Conservation (phyloP, 495 filamentous ascomycete genomes). For the Aspergillus nanangensis region DNA sequence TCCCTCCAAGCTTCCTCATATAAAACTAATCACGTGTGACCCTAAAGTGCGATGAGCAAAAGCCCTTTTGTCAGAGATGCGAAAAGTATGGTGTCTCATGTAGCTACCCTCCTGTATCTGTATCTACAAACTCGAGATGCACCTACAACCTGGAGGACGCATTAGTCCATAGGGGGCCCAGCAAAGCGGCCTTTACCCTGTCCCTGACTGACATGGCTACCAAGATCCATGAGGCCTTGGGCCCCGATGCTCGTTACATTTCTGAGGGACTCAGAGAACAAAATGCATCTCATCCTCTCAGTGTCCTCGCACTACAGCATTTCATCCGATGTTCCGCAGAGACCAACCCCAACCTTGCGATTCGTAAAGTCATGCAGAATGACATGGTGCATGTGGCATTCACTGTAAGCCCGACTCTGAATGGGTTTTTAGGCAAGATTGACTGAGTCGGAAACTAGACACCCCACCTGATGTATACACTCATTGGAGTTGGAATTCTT, state of each 20-base stretch:
- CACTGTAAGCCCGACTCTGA: constrained; percentile 17
- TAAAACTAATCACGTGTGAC: background rate
- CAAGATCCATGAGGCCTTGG: constrained; percentile 10
- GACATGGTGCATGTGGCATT: constrained; percentile 38
- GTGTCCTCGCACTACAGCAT: constrained; percentile 25
- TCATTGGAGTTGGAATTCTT: constrained; percentile 35
- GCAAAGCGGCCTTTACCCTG: constrained; percentile 9
- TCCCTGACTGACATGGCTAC: constrained; percentile 14
- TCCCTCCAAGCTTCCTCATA: background rate
- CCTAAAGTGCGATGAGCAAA: constrained; percentile 32
- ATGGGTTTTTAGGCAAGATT: too few species aligned
- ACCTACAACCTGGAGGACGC: background rate
- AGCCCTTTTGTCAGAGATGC: constrained; percentile 28
- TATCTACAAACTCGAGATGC: background rate
- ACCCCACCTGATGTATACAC: constrained; percentile 39
- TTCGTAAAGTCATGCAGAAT: constrained; percentile 28
- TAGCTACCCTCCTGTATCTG: constrained; percentile 11
- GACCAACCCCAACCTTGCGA: constrained; percentile 22
- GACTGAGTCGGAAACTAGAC: constrained; percentile 17
- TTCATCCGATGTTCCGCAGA: constrained; percentile 27
- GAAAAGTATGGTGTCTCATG: constrained; percentile 24
- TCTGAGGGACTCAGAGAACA: background rate
- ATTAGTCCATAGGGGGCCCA: background rate
- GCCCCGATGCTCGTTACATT: constrained; percentile 1
- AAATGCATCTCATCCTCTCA: constrained; percentile 5